Evolutionary conservation across 768 basidiomycete genomes (phyloP).

Genomic region (Leccinellum albellum): DNA sequence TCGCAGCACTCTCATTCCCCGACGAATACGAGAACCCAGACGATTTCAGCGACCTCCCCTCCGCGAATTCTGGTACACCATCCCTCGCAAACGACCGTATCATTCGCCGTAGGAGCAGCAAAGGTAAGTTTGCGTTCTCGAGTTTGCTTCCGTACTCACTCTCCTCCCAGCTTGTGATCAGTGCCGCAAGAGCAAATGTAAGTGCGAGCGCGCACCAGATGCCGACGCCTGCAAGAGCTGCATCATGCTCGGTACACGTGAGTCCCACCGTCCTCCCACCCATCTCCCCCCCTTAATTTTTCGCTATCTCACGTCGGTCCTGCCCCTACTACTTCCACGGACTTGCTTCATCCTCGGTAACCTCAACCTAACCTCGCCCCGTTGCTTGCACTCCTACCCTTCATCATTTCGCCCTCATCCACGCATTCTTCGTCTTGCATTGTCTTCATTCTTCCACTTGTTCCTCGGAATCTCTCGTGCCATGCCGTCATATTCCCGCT

Average conservation of each 20-base stretch:
- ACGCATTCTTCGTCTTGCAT: slow-evolving; percentile 7
- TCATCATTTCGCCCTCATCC: slow-evolving; percentile 1
- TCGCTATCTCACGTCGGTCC: neutral
- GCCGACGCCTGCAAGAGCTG: slow-evolving; percentile 75
- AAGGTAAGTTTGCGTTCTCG: slow-evolving; percentile 43
- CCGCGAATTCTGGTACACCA: slow-evolving; percentile 15
- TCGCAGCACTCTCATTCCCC: slow-evolving; percentile 41
- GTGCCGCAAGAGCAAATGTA: slow-evolving; percentile 87
- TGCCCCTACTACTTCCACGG: neutral
- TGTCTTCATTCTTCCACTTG: slow-evolving; percentile 4
- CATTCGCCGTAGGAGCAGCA: slow-evolving; percentile 71
- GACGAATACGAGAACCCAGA: slow-evolving; percentile 64
- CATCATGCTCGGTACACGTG: slow-evolving; percentile 66
- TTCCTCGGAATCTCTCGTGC: neutral
- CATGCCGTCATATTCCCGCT: neutral
- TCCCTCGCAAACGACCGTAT: slow-evolving; percentile 40
- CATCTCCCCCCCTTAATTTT: neutral
- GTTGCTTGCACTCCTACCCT: neutral
- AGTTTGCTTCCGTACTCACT: neutral
- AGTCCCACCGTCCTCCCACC: slow-evolving; percentile 23
- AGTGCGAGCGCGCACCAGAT: slow-evolving; percentile 67
- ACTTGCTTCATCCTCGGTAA: neutral
- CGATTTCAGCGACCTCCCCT: slow-evolving; percentile 48
- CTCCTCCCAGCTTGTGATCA: slow-evolving; percentile 69
- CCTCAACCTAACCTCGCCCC: slow-evolving; percentile 9